Conservation (phyloP, 1,284 basidiomycete species). For the Ustilago vetiveriae region DNA sequence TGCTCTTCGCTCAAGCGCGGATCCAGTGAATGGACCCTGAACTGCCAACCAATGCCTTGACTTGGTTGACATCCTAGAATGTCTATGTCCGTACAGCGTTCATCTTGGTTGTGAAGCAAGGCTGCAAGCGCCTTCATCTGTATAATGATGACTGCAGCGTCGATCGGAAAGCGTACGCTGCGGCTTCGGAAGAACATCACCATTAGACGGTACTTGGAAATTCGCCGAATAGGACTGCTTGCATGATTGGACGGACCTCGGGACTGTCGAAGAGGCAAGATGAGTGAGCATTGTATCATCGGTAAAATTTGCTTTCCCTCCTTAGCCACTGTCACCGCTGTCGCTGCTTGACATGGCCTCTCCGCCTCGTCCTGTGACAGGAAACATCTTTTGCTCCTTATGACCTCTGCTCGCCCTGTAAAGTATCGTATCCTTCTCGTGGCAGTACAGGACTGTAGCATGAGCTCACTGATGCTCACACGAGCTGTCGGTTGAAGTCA, state of each 20-base stretch:
- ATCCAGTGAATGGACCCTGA: constrained; percentile 30
- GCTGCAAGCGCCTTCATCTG: too few relatives aligned
- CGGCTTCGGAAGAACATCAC: neutral
- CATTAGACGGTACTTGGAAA: neutral
- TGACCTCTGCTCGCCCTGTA: too few relatives aligned
- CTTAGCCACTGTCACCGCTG: too few relatives aligned
- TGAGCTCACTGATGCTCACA: constrained; percentile 18
- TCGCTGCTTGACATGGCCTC: too few relatives aligned
- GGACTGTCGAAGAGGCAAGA: too few relatives aligned
- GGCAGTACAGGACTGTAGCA: too few relatives aligned
- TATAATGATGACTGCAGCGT: neutral
- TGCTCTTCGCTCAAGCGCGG: too few relatives aligned
- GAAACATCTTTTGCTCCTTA: too few relatives aligned
- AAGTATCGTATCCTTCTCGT: too few relatives aligned
- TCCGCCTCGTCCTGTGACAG: too few relatives aligned
- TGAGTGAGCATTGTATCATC: constrained; percentile 45
- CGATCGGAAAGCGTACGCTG: neutral
- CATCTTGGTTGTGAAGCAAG: too few relatives aligned
- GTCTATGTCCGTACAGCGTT: neutral
- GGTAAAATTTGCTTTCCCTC: neutral
- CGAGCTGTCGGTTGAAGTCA: constrained; percentile 22
- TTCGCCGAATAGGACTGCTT: neutral
- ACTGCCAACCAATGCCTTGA: constrained; percentile 7
- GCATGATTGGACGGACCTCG: neutral
- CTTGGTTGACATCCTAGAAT: neutral